phyloP scores from a whole-genome alignment of 2,329 filamentous ascomycete species.

The Paraconiothyrium brasiliense region DNA sequence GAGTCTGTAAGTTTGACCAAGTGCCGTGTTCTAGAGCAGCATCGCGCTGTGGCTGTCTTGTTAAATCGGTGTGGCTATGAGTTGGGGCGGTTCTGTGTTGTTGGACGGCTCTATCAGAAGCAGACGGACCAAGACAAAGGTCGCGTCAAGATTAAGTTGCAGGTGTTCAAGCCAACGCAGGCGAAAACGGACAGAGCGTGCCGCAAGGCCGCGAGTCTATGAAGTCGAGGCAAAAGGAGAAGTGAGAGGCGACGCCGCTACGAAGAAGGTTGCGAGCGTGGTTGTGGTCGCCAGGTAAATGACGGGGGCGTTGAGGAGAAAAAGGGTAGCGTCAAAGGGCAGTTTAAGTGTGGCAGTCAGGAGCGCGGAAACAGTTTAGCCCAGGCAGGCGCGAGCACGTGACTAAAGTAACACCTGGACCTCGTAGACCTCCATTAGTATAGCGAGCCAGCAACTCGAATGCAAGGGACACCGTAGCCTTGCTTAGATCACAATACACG shows the following conservation, averaged over 20 bases:
- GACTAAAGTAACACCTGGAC: conserved; percentile 17
- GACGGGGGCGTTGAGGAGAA: conserved; percentile 1
- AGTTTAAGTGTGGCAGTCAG: neutral
- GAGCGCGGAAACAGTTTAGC: conserved; percentile 9
- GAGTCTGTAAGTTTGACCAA: neutral
- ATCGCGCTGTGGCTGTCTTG: conserved; percentile 11
- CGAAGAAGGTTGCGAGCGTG: neutral
- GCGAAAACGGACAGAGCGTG: conserved; percentile 2
- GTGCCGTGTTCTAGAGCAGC: neutral
- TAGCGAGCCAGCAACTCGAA: conserved; percentile 7
- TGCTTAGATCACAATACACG: neutral
- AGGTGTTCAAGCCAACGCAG: conserved; percentile 15
- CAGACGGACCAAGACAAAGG: conserved; percentile 4
- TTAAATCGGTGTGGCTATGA: neutral
- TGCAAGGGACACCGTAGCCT: conserved; percentile 12
- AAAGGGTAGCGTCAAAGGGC: conserved; percentile 5
- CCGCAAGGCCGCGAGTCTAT: neutral
- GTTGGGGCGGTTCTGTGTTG: neutral
- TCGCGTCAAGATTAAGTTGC: conserved; percentile 15
- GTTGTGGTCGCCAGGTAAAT: neutral
- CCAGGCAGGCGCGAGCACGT: conserved; percentile 11
- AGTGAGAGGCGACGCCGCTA: neutral
- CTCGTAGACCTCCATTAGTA: conserved; percentile 8
- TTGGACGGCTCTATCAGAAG: neutral
- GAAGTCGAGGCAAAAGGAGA: neutral